phyloP scores from a whole-genome alignment of 768 basidiomycete species.

The Lyophyllum atratum region DNA sequence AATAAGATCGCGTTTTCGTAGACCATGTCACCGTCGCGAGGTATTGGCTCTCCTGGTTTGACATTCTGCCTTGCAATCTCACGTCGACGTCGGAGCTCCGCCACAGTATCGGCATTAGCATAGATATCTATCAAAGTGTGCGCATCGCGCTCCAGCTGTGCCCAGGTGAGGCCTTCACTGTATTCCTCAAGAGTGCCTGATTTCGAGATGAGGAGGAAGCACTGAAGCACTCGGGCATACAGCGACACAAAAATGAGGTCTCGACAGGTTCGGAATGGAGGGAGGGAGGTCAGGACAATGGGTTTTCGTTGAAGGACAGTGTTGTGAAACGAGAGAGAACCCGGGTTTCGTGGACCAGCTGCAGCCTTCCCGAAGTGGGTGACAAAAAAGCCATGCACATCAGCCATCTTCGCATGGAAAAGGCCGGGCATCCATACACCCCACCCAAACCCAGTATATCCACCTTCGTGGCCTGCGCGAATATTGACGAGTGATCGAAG shows the following conservation, averaged over 20 bases:
- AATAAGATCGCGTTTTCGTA: conserved; percentile 31
- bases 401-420: conserved; percentile 37
- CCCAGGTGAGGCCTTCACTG: too few relatives aligned
- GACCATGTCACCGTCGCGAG: conserved; percentile 22
- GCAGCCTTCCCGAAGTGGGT: conserved; percentile 5
- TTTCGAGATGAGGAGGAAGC: conserved; percentile 28
- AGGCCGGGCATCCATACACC: conserved; percentile 27
- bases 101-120: too few relatives aligned
- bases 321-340: too few relatives aligned
- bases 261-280: conserved; percentile 33
- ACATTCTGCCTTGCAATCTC: too few relatives aligned
- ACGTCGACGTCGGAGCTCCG: too few relatives aligned
- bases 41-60: too few relatives aligned
- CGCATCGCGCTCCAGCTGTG: not conserved
- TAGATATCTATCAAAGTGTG: too few relatives aligned
- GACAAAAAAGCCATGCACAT: conserved; percentile 27
- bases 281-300: conserved; percentile 34
- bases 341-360: too few relatives aligned
- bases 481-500: conserved; percentile 29
- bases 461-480: conserved; percentile 32
- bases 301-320: conserved; percentile 23
- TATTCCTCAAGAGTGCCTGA: conserved; percentile 19
- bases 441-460: conserved; percentile 22
- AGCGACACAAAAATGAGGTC: conserved; percentile 37
- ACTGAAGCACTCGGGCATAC: conserved; percentile 34